A percentile compares a stretch with the other conserved stretches of the same genome.
phyloP scores from a whole-genome alignment of 1,139 yeast species.

The Meyerozyma athensensis region DNA sequence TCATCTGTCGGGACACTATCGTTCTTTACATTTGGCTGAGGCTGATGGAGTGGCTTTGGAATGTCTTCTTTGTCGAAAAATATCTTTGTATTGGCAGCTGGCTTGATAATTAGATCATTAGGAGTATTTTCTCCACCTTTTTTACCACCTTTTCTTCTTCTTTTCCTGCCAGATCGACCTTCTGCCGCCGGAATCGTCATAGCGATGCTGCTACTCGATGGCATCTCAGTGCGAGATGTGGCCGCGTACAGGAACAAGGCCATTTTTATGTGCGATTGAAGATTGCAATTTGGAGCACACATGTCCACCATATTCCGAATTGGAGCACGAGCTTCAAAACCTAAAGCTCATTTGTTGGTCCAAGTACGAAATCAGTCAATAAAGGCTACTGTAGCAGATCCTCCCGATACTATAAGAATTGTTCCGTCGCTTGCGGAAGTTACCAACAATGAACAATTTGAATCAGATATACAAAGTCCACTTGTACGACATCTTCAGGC shows the following conservation, averaged over 20 bases:
- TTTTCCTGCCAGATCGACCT: not conserved
- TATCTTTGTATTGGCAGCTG: conserved; percentile 1
- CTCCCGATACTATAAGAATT: conserved; percentile 27
- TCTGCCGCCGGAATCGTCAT: not conserved
- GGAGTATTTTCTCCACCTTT: not conserved
- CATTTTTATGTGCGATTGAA: not conserved
- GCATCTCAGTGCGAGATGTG: not conserved
- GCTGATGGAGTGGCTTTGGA: not conserved
- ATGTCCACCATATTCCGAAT: not conserved
- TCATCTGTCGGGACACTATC: not conserved
- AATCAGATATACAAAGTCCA: conserved; percentile 33
- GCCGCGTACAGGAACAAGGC: no score
- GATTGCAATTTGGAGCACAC: no score
- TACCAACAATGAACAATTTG: conserved; percentile 20
- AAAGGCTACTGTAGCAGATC: not conserved
- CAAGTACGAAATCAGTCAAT: not conserved
- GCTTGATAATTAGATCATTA: conserved; percentile 1
- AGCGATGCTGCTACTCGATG: not conserved
- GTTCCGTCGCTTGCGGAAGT: conserved; percentile 34
- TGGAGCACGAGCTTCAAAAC: not conserved
- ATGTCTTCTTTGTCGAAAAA: conserved; percentile 4
- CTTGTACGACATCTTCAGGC: conserved; percentile 41
- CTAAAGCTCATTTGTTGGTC: no score
- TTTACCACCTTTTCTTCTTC: conserved; percentile 5
- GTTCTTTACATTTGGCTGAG: conserved; percentile 4